phyloP scores from a whole-genome alignment of 257 asterid species.

The Vinca minor region DNA sequence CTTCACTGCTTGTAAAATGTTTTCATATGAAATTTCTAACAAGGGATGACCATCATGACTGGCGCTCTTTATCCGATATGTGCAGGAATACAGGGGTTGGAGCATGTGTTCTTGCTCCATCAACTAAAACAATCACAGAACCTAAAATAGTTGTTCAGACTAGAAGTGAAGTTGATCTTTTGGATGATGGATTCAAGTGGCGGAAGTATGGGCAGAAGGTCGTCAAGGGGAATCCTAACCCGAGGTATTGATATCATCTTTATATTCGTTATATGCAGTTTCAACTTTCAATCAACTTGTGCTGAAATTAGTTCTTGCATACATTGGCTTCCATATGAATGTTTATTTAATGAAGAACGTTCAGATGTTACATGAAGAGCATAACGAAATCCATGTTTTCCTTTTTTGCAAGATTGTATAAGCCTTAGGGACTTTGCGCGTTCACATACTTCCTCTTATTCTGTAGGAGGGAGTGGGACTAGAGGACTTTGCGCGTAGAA shows the following conservation, averaged over 20 bases:
- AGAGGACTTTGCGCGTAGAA: not conserved
- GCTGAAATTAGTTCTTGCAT: constrained; percentile 3
- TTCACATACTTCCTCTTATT: too few species aligned
- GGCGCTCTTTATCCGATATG: not conserved
- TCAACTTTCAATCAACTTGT: not conserved
- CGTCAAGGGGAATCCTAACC: constrained; percentile 84
- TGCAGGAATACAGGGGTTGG: constrained; percentile 44
- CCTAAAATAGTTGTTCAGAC: constrained; percentile 90
- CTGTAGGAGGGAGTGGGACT: not conserved
- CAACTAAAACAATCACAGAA: constrained; percentile 63
- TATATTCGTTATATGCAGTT: not conserved
- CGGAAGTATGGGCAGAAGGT: constrained; percentile 92
- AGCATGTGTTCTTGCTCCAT: constrained; percentile 32
- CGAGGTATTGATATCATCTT: constrained; percentile 42
- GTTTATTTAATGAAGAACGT: not conserved
- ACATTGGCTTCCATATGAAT: not conserved
- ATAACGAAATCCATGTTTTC: not conserved
- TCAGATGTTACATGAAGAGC: not conserved
- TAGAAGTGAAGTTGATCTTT: constrained; percentile 81
- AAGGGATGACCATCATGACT: not conserved
- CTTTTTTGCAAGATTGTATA: not conserved
- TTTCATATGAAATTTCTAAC: not conserved
- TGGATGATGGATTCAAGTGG: constrained; percentile 92
- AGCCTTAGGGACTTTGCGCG: too few species aligned
- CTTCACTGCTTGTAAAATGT: not conserved